Evolutionary conservation across 345 rosid species (phyloP).

Genomic region (Populus ilicifolia): DNA sequence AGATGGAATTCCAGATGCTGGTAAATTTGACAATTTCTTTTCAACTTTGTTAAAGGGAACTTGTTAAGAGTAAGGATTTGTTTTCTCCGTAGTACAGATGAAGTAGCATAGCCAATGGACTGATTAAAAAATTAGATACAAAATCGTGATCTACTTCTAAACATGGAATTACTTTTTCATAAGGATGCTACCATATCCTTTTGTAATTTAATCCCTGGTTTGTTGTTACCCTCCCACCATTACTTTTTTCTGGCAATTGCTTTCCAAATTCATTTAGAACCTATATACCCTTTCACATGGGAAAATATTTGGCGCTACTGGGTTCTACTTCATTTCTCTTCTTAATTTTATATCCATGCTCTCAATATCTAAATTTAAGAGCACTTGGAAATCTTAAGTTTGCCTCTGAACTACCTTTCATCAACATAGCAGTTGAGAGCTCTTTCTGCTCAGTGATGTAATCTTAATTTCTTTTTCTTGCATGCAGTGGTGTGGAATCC

Average conservation of each 20-base stretch:
- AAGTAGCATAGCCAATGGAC: neutral
- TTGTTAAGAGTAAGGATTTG: neutral
- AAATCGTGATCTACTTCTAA: neutral
- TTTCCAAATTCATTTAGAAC: neutral
- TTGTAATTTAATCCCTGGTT: neutral
- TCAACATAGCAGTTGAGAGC: neutral
- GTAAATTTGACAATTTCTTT: constrained; percentile 36
- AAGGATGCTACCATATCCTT: neutral
- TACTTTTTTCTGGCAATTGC: too few species aligned
- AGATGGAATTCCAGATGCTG: constrained; percentile 97
- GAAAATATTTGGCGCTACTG: neutral
- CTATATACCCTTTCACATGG: neutral
- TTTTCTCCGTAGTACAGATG: neutral
- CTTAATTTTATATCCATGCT: neutral
- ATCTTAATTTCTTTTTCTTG: neutral
- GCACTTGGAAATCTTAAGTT: neutral
- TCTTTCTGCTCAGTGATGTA: neutral
- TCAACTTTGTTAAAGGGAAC: neutral
- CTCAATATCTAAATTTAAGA: neutral
- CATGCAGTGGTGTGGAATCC: constrained; percentile 30
- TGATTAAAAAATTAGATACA: neutral
- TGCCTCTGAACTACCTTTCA: neutral
- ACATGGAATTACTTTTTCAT: neutral
- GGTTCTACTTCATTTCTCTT: neutral
- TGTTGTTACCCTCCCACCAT: neutral